A percentile compares a stretch with the other conserved stretches of the same genome.
These are phyloP conservation scores for Vitis hybrid DNA, from an alignment of 177 flowering plant species.

Conservation along the genomic window DNA sequence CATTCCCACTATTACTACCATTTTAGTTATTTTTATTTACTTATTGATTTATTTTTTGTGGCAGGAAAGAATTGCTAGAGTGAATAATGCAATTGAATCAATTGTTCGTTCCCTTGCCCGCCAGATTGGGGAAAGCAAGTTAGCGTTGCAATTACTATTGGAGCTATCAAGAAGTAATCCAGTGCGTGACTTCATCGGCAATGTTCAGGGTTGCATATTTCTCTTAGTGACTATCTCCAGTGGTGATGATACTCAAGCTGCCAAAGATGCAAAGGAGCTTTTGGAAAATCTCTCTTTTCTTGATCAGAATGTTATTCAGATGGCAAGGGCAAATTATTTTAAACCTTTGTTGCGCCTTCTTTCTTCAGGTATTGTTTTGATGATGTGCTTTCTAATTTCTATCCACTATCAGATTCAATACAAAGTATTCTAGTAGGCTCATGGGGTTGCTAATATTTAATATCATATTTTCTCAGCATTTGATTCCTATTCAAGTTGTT, in stretches of 20 bases:
- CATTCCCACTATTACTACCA: background rate
- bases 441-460: background rate
- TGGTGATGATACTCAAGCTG: slow-evolving; percentile 37
- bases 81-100: slow-evolving; percentile 38
- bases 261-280: slow-evolving; percentile 42
- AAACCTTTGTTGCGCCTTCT: slow-evolving; percentile 47
- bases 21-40: background rate
- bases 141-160: slow-evolving; percentile 44
- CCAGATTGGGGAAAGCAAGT: slow-evolving; percentile 40
- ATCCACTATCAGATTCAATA: background rate
- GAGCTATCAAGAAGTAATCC: slow-evolving; percentile 44
- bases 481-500: background rate
- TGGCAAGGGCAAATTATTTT: slow-evolving; percentile 63
- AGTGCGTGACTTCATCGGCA: slow-evolving; percentile 40
- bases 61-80: slow-evolving; percentile 48
- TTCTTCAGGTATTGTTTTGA: slow-evolving; percentile 44
- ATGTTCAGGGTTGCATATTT: slow-evolving; percentile 51
- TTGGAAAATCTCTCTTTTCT: slow-evolving; percentile 47
- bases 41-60: slow-evolving; percentile 8
- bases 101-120: slow-evolving; percentile 51
- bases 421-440: background rate
- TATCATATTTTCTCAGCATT: background rate
- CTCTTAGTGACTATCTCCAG: slow-evolving; percentile 47
- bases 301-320: slow-evolving; percentile 51
- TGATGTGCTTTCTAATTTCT: background rate